Conservation (phyloP, 352 stramenopile genomes). For the Phytophthora hybrid region DNA sequence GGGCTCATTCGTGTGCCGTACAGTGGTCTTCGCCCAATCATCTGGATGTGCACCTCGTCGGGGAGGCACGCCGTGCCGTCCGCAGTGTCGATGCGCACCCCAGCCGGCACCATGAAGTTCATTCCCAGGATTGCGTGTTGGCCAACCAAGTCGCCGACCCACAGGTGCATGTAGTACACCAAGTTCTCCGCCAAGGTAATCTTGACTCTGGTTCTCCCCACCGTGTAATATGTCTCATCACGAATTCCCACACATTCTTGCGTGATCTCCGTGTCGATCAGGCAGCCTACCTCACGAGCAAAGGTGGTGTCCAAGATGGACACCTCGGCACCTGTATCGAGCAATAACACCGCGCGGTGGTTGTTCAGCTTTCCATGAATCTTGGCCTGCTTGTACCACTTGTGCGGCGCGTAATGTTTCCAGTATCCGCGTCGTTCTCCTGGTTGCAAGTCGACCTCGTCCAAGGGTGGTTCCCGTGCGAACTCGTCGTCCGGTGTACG, state of each 20-base stretch:
- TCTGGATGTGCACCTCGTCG: too few relatives aligned
- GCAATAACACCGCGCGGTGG: conserved; percentile 14
- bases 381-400: conserved; percentile 38
- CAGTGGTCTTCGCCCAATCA: too few relatives aligned
- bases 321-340: conserved; percentile 35
- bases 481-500: too few relatives aligned
- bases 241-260: too few relatives aligned
- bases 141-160: conserved; percentile 18
- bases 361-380: conserved; percentile 23
- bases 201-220: too few relatives aligned
- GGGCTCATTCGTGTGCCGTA: too few relatives aligned
- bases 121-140: background rate
- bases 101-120: too few relatives aligned
- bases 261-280: conserved; percentile 11
- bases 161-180: conserved; percentile 16
- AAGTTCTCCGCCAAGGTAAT: background rate
- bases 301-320: conserved; percentile 25
- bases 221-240: too few relatives aligned
- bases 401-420: conserved; percentile 22
- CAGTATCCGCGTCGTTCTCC: conserved; percentile 37
- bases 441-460: conserved; percentile 11
- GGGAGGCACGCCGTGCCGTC: too few relatives aligned
- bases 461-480: too few relatives aligned
- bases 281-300: conserved; percentile 2
- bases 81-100: too few relatives aligned